Base-by-base conservation (phyloP, 768 basidiomycete genomes). In the Botryobasidium botryosum region DNA sequence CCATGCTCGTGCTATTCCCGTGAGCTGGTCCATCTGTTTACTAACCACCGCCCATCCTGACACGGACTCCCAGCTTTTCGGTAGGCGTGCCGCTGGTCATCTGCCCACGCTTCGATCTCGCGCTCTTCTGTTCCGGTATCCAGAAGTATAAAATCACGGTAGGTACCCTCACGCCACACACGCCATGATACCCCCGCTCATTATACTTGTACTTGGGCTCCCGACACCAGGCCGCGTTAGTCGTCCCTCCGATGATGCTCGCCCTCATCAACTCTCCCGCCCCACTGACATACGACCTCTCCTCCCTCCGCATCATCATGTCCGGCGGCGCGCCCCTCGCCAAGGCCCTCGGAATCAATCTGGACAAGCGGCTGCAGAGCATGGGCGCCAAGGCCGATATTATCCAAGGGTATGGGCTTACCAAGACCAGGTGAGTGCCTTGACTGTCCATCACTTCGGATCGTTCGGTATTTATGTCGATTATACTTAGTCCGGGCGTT, bases 211-310 rank as follows among this genome's bases (percentile, higher is more conserved):
- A n/a, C 1, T 24, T 35, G 13, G 18, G 2, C 5, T 27, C 8
- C 40, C n/a, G n/a, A n/a, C n/a, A n/a, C n/a, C n/a, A 52, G 52
- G 21, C 40, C 13, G 49, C 70, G 0, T 61, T 80, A 0, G 63
- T 85, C 39, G 85, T 85, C 1, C 88, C 88, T 1, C 87, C 90
- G 0, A 75, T 94, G 17, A 61, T 88, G 10, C 75, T 92, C 12
- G 68, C 74, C 1, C 66, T 94, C 33, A 63, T 75, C 2, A 72
- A 79, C 49, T 77, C 82, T 51, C 71, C 75, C 7, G 46, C 60
- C 12, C 55, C 64, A 10, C 52, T 71, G 46, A 61, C 77, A 54
- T 79, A 79, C 57, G 69, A 88, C 54, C 53, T 90, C 37, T 69
- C 70, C 0, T 69, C 72, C 1, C 55, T 90, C 12, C 54, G 64